Percentiles rank a stretch among this genome's conserved stretches.
Conservation (phyloP, 495 filamentous ascomycete species). For the Neurospora sp. region DNA sequence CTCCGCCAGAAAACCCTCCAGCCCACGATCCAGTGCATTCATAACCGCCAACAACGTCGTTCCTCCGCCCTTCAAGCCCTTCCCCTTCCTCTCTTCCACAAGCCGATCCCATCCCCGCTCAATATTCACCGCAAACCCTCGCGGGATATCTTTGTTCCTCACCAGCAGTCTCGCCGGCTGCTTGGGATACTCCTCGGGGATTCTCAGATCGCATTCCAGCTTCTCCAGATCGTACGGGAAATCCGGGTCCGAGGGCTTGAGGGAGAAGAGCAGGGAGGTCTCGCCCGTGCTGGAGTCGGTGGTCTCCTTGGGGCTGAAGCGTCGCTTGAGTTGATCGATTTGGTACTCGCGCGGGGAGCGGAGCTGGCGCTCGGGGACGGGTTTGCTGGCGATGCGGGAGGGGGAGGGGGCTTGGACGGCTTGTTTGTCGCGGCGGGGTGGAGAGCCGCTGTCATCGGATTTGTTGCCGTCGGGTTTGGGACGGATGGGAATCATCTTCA, state of each 20-base stretch:
- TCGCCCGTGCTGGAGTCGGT: constrained; percentile 35
- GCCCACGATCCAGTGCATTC: constrained; percentile 62
- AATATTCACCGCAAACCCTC: constrained; percentile 72
- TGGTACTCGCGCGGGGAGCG: constrained; percentile 68
- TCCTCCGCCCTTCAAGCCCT: not conserved
- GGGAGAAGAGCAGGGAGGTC: constrained; percentile 48
- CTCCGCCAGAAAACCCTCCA: constrained; percentile 62
- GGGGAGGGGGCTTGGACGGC: constrained; percentile 28
- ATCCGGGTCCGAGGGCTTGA: constrained; percentile 78
- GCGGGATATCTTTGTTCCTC: constrained; percentile 67
- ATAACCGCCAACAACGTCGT: constrained; percentile 57
- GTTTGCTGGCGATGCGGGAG: constrained; percentile 49
- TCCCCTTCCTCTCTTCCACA: constrained; percentile 32
- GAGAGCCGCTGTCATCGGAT: too few relatives aligned
- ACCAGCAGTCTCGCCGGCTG: constrained; percentile 50
- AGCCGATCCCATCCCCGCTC: constrained; percentile 67
- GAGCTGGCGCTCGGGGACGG: constrained; percentile 52
- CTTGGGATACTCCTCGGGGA: constrained; percentile 55
- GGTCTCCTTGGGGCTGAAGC: constrained; percentile 55
- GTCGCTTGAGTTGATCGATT: constrained; percentile 61
- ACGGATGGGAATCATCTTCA: constrained; percentile 20
- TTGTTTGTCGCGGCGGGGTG: constrained; percentile 20
- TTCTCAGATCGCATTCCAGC: constrained; percentile 60
- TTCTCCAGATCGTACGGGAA: constrained; percentile 70
- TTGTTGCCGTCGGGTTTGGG: too few relatives aligned